These are phyloP conservation scores for Linnemannia hyalina DNA, from an alignment of 192 early-diverging fungal species.

Conservation along the genomic window DNA sequence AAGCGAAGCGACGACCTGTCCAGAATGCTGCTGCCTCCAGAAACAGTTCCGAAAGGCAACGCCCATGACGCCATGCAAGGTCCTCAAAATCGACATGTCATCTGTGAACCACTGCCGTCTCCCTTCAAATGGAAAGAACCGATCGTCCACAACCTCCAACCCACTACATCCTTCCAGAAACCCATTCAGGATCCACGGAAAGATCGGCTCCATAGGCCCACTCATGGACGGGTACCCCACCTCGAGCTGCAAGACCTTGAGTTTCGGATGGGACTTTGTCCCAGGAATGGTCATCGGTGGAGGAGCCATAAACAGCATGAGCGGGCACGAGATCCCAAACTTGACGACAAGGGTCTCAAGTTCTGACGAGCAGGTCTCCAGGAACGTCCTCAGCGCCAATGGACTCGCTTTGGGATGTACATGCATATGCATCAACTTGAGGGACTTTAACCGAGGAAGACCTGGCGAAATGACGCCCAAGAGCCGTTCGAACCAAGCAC, in stretches of 20 bases:
- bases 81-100: background rate
- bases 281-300: background rate
- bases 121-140: background rate
- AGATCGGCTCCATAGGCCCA: background rate
- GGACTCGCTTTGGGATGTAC: background rate
- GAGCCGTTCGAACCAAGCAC: background rate
- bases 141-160: background rate
- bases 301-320: background rate
- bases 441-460: background rate
- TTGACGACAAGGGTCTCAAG: background rate
- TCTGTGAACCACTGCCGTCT: background rate
- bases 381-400: background rate
- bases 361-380: background rate
- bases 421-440: background rate
- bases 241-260: slow-evolving; percentile 2
- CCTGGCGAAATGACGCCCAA: background rate
- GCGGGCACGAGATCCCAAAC: background rate
- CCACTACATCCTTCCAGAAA: background rate
- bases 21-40: background rate
- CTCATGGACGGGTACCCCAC: background rate
- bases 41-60: background rate
- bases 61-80: background rate
- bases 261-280: background rate
- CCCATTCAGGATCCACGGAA: background rate
- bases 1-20: background rate